These are phyloP conservation scores for Mortierella sp. DNA, from an alignment of 371 early-diverging fungal species.

Conservation along the genomic window DNA sequence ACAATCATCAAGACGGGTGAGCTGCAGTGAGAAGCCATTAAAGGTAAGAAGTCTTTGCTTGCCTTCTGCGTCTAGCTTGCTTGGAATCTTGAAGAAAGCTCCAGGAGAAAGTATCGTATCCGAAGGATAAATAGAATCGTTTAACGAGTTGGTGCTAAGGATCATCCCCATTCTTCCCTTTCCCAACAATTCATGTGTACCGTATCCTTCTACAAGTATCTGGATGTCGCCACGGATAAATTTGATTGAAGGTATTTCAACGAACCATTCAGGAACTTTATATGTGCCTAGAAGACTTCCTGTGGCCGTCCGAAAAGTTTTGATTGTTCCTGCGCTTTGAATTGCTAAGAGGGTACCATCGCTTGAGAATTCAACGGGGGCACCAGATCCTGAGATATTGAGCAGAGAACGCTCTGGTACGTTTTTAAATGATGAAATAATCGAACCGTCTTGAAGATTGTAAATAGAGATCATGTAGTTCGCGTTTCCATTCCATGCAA, in stretches of 20 bases:
- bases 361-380: not conserved
- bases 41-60: not conserved
- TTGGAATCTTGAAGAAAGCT: not conserved
- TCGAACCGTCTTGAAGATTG: not conserved
- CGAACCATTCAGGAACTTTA: not conserved
- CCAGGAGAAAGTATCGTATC: not conserved
- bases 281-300: not conserved
- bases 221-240: not conserved
- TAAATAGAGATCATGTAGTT: not conserved
- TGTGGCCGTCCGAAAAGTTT: not conserved
- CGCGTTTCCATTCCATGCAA: not conserved
- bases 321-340: not conserved
- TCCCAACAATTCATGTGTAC: not conserved
- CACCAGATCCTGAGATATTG: not conserved
- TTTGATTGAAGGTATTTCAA: not conserved
- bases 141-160: not conserved
- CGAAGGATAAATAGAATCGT: no score
- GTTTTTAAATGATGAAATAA: not conserved
- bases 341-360: not conserved
- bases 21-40: not conserved
- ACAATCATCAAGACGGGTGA: not conserved
- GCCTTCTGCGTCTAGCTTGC: not conserved
- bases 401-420: no score
- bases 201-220: not conserved
- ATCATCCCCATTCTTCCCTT: not conserved